Base-by-base conservation (phyloP, 345 rosid genomes). In the Citrus hindsii region DNA sequence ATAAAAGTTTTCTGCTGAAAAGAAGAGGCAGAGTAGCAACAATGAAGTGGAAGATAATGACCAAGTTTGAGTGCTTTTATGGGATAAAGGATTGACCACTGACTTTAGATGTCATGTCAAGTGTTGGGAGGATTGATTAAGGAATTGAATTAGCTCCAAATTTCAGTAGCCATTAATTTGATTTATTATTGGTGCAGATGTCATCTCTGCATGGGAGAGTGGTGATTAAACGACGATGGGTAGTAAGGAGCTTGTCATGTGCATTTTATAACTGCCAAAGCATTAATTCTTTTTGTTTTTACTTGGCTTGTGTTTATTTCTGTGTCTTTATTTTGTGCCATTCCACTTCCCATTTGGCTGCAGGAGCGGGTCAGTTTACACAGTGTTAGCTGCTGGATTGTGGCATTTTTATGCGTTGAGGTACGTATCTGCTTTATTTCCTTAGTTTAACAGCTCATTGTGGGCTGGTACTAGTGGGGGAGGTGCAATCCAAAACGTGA, bases 301-400 rank as follows among this genome's bases (percentile, higher is more conserved):
- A 66, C 22, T 66, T 35, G 9, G 40, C 4, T 7, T 24, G 33
- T 25, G 67, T 72, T 75, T 69, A 62, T 78, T 42, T 42, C 60
- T 79, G 58, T 58, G 28, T 51, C 60, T 68, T 38, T 69, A 42
- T 72, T 46, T 46, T 32, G 66, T 66, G 67, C 28, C 35, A 28
- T 77, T 19, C 40, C 68, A 67, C 33, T 35, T 40, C 60, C 75
- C 37, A 66, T 78, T 59, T 87, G 80, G 65, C 58, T 82, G 89
- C 86, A 83, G 86, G 86, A 65, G 77, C 21, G 21, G 78, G 35
- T 78, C 77, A 37, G 76, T 66, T 71, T 65, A 16, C 60, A 46
- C 65, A 53, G 10, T 35, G 37, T 32, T 80, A 32, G 76, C 18
- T 35, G 66, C 56, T 24, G 16, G 66, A 24, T 22, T 27, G 10